These are phyloP conservation scores for Bombardia bombarda DNA, from an alignment of 495 filamentous ascomycete genomes.

Conservation along the genomic window DNA sequence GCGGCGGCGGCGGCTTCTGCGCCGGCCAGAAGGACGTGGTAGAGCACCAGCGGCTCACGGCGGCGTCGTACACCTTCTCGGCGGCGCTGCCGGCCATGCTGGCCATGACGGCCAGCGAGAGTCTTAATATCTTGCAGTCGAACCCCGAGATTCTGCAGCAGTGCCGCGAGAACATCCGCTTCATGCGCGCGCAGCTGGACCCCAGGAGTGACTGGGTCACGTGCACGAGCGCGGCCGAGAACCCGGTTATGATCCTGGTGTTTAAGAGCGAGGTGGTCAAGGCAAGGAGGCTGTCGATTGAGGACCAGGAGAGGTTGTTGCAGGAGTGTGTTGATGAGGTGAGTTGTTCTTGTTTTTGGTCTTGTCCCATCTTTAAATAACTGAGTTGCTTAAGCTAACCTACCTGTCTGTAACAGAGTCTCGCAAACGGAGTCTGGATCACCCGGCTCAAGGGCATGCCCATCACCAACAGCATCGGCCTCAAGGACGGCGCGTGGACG, in stretches of 20 bases:
- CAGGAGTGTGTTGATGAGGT: conserved; percentile 95
- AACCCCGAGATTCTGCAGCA: conserved; percentile 68
- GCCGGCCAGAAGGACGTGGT: conserved; percentile 83
- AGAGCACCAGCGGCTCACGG: conserved; percentile 88
- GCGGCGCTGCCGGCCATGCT: conserved; percentile 90
- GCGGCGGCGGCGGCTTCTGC: conserved; percentile 93
- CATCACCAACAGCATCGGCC: conserved; percentile 42
- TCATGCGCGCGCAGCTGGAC: conserved; percentile 80
- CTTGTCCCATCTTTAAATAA: neutral
- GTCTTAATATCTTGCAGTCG: conserved; percentile 72
- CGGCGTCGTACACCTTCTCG: conserved; percentile 87
- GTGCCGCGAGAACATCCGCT: conserved; percentile 72
- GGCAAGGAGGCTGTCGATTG: conserved; percentile 54
- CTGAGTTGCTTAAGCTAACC: neutral
- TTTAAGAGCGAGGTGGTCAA: conserved; percentile 75
- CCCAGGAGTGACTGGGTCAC: conserved; percentile 86
- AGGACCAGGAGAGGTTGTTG: conserved; percentile 78
- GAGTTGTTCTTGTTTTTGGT: conserved; percentile 19
- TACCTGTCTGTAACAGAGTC: conserved; percentile 41
- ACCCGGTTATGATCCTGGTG: conserved; percentile 78
- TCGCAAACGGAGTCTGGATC: conserved; percentile 82
- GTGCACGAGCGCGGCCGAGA: conserved; percentile 75
- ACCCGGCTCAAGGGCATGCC: conserved; percentile 75
- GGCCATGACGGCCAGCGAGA: conserved; percentile 89
- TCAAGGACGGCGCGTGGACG: conserved; percentile 55